phyloP scores from a whole-genome alignment of 108 stramenopile genomes.

The Pelagomonas calceolata region DNA sequence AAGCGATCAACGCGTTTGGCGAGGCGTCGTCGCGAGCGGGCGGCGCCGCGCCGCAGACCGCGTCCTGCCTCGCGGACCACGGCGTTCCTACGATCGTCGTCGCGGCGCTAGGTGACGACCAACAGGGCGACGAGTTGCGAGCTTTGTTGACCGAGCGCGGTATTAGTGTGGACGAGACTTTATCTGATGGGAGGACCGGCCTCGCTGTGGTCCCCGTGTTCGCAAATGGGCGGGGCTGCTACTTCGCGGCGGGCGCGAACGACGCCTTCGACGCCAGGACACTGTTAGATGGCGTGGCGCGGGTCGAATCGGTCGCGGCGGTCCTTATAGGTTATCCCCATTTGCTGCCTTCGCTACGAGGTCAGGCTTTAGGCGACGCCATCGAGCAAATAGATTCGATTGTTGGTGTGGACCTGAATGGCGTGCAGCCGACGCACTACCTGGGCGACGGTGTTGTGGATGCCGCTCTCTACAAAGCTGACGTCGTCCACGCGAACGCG shows the following conservation, averaged over 20 bases:
- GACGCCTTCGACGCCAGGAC: background rate
- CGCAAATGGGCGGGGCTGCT: background rate
- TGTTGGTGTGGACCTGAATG: background rate
- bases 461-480: background rate
- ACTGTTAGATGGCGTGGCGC: background rate
- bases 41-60: background rate
- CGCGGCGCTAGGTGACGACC: background rate
- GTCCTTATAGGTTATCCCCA: conserved; percentile 7
- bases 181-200: background rate
- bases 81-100: background rate
- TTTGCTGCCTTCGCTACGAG: background rate
- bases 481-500: conserved; percentile 3
- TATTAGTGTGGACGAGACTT: background rate
- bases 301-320: no score
- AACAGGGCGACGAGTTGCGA: background rate
- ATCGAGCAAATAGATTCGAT: background rate
- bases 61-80: background rate
- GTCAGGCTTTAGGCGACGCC: background rate
- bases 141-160: background rate
- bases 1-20: background rate
- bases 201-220: conserved; percentile 5
- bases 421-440: background rate
- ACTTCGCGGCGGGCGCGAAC: conserved; percentile 3
- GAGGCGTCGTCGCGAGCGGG: background rate
- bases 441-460: background rate